Evolutionary conservation across 106 monocot genomes (phyloP), one percentile per base, ranked within the genome.

Genomic region (Dendrobium catenatum): DNA sequence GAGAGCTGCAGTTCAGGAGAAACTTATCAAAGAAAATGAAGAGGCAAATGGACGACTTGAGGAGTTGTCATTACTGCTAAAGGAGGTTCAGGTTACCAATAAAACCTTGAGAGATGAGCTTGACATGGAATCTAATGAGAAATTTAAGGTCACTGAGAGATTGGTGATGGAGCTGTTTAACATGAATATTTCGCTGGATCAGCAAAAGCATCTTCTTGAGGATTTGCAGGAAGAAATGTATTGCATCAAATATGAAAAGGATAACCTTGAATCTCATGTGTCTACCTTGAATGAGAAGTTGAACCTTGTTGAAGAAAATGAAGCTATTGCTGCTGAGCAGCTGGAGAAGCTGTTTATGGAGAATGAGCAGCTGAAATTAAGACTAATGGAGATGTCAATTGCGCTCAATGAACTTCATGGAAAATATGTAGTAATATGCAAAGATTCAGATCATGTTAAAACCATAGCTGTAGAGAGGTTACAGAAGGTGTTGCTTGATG

Each of bases 231-330:
- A 83, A 82, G 80, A 86, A 6, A 72, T 89, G 27, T 22, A 66
- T 55, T 83, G 85, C 29, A 83, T 92, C 79, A 49, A 49, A 48
- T 78, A 89, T 74, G 88, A 92, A 75, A 90, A 79, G 77, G 87
- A 59, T 59, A 41, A 76, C 9, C 78, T 92, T 29, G 55, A 78
- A 64, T 81, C 90, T 49, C 41, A 84, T 55, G 22, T 91, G 22
- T 37, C 48, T 68, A 55, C 66, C 61, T 82, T 95, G 78, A 88
- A 88, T 81, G 87, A 88, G 79, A 80, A 90, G 73, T 78, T 95
- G 79, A 91, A 88, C 31, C 75, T 91, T 83, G 93, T 91, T 55
- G 89, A 91, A 86, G 95, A 94, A 87, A 87, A 95, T 77, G 89
- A 98, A 85, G 93, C 91, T 81, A 83, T 95, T 83, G 91, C 91